A percentile compares a stretch with the other conserved stretches of the same genome.
phyloP scores from a whole-genome alignment of 306 rosid species.

The Astragalus glycyphyllos region DNA sequence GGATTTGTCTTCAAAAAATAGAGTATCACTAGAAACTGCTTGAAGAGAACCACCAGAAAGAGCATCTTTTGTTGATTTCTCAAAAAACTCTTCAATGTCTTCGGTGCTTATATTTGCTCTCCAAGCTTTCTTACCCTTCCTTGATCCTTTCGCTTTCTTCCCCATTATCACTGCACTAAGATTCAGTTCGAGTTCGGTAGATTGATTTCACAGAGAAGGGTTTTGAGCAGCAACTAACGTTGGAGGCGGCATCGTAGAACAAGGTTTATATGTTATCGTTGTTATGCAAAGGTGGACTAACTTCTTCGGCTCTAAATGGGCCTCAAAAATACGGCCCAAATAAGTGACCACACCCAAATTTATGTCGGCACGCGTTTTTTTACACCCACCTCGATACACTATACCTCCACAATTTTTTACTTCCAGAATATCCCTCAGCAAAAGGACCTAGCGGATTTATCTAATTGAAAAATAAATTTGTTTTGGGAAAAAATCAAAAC shows the following conservation, averaged over 20 bases:
- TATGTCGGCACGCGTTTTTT: too few relatives aligned
- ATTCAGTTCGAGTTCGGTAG: background rate
- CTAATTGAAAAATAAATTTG: too few relatives aligned
- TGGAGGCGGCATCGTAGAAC: conserved; percentile 2
- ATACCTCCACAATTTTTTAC: too few relatives aligned
- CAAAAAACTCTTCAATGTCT: conserved; percentile 76
- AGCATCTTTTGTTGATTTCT: conserved; percentile 80
- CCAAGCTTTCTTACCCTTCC: conserved; percentile 95
- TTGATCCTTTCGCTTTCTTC: conserved; percentile 75
- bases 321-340: background rate
- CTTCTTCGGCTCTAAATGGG: background rate
- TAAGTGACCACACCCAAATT: background rate
- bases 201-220: conserved; percentile 2
- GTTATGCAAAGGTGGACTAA: background rate
- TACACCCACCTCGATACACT: too few relatives aligned
- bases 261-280: background rate
- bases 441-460: too few relatives aligned
- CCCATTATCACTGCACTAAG: conserved; percentile 52
- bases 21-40: conserved; percentile 59
- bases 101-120: conserved; percentile 80
- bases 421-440: too few relatives aligned
- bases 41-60: conserved; percentile 75
- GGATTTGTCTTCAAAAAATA: conserved; percentile 75
- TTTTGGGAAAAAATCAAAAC: too few relatives aligned
- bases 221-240: background rate